Evolutionary conservation across 73 alveolate genomes (phyloP), one percentile per base, ranked within the genome.

Genomic region (Loxodes magnus): DNA sequence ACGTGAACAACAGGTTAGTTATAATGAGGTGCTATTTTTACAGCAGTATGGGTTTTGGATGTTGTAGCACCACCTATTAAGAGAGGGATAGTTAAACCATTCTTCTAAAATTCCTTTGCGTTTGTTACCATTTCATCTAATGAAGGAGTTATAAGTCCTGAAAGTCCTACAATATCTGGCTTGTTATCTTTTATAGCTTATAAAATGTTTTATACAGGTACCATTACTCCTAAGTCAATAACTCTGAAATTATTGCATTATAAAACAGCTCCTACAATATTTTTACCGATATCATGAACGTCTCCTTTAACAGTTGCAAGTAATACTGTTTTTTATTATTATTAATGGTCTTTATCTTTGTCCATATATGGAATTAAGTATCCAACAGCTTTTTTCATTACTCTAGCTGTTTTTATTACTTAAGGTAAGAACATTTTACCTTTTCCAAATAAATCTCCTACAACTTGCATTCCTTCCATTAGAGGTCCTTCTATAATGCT

Each of bases 401-500:
- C 95, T 15, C 95, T 71, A 10, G 95, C 95, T 15, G 79, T 44
- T 67, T 82, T 58, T 53, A 83, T 83, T 29, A 83, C 94, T 60
- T 83, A 83, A 7, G 95, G 95, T 55, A 83, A 44, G 83, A 83
- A 83, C 95, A 83, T 83, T 67, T 78, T 83, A 5, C 95, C 95
- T 29, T 77, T 14, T 1, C 95, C 95, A 51, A 83, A 83, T 38
- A 78, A 77, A 26, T 83, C 95, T 3, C 95, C 95, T 10, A 83
- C 89, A 42, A 67, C 66, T 33, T 67, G 34, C 95, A 83, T 83
- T 28, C 95, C 95, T 25, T 39, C 67, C 95, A 83, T 83, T 16
- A 83, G 54, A 15, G 95, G 95, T 17, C 95, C 95, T 74, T 83
- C 95, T 37, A 83, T 83, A 35, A 83, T 78, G 5, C 66, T 56